A percentile compares a stretch with the other conserved stretches of the same genome.
These are phyloP conservation scores for Ceratocystis alfenasii DNA, from an alignment of 2,329 filamentous ascomycete species.

Conservation along the genomic window DNA sequence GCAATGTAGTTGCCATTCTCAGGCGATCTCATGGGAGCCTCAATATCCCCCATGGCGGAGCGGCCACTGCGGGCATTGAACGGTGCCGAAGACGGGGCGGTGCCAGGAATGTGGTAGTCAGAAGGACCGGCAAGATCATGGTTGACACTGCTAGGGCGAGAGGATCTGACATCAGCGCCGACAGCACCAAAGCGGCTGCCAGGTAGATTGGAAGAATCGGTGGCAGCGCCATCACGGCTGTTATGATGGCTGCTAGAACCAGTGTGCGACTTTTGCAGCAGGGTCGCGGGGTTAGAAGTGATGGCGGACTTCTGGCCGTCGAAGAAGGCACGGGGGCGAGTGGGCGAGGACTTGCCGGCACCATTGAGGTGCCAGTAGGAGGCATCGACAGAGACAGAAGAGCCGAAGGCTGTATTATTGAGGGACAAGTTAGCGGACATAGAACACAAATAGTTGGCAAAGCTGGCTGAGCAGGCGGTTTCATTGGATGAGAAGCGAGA, in stretches of 20 bases:
- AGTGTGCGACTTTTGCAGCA: slow-evolving; percentile 1
- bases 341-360: slow-evolving; percentile 13
- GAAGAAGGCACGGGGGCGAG: slow-evolving; percentile 13
- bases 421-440: not conserved
- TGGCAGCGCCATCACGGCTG: slow-evolving; percentile 10
- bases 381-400: not conserved
- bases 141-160: slow-evolving; percentile 13
- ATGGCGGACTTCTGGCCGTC: slow-evolving; percentile 4
- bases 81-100: not conserved
- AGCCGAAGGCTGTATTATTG: not conserved
- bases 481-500: no score
- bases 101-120: not conserved
- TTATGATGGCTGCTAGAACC: slow-evolving; percentile 15
- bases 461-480: no score
- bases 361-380: slow-evolving; percentile 6
- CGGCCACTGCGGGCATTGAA: not conserved
- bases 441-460: not conserved
- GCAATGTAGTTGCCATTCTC: slow-evolving; percentile 1
- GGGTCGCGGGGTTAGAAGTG: not conserved
- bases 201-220: not conserved
- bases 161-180: slow-evolving; percentile 13
- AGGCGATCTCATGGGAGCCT: not conserved
- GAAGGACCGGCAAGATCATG: not conserved
- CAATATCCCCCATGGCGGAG: not conserved
- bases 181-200: slow-evolving; percentile 14